Evolutionary conservation across 345 rosid genomes (phyloP), one percentile per base, ranked within the genome.

Genomic region (Microcos paniculata): DNA sequence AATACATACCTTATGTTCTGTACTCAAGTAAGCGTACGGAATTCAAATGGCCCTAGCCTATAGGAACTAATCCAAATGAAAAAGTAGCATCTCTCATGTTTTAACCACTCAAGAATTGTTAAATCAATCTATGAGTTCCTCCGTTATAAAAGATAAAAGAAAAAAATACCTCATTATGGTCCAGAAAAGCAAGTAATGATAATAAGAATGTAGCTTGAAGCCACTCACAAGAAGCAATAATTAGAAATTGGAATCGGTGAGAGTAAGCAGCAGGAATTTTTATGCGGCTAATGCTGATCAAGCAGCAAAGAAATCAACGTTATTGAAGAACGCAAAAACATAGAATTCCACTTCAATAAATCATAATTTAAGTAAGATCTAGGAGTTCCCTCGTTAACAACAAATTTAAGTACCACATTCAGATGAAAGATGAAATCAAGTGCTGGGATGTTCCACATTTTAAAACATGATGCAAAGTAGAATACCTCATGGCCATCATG

Each of bases 401-500:
- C 1, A 55, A 53, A 53, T 53, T 7, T 31, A 55, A 35, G 7
- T 26, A 33, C 53, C 6, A n/a, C 46, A 53, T 1, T 52, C 33
- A 53, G 31, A 38, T 53, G 19, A 31, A 28, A 33, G 35, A 38
- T 71, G 10, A 61, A 12, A 4, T 66, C 13, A 4, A 8, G 1
- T 1, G 19, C 11, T 42, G 49, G 18, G 19, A 40, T 38, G 9
- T 19, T 43, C 45, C 26, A 31, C 4, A 58, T 31, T 11, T 1
- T 58, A 70, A 31, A 73, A 18, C 30, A 73, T 24, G 46, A 30
- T 23, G 16, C 51, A 71, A 26, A 70, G 33, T 62, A 24, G 3
- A 23, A 62, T 84, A 96, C 98, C 98, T 96, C 97, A 69, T 96
- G 98, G 21, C 98, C 97, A 83, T 96, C 97, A 45, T 96, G 97